Percentiles rank a stretch among this genome's conserved stretches.
Evolutionary conservation across 257 asterid genomes (phyloP).

Genomic region (Lycium barbarum): DNA sequence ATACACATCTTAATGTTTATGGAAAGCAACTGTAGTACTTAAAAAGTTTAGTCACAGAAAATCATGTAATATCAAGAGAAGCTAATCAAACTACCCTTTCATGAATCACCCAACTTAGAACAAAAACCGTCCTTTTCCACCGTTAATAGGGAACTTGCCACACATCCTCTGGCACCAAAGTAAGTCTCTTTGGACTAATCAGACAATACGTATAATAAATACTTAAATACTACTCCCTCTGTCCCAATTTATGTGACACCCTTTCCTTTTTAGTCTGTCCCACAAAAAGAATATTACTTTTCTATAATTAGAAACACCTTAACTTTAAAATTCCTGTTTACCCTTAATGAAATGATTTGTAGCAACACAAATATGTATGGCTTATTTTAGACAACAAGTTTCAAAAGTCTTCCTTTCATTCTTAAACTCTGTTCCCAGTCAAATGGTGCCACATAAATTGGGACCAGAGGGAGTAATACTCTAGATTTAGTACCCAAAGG

Average conservation of each 20-base stretch:
- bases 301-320: no score
- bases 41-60: not conserved
- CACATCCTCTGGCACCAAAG: not conserved
- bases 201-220: not conserved
- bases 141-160: not conserved
- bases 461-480: not conserved
- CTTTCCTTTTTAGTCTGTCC: not conserved
- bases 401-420: no score
- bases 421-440: no score
- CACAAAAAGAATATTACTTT: no score
- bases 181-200: not conserved
- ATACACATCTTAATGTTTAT: not conserved
- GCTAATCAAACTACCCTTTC: not conserved
- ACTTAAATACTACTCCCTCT: not conserved
- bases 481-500: not conserved
- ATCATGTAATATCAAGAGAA: slow-evolving; percentile 9
- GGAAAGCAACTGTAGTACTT: not conserved
- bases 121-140: not conserved
- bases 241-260: no score
- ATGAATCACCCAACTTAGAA: slow-evolving; percentile 9
- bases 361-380: no score
- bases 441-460: no score
- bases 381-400: no score
- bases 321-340: no score
- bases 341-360: no score